Base-by-base conservation (phyloP, 2,329 filamentous ascomycete genomes). In the Cladobotryum mycophilum region DNA sequence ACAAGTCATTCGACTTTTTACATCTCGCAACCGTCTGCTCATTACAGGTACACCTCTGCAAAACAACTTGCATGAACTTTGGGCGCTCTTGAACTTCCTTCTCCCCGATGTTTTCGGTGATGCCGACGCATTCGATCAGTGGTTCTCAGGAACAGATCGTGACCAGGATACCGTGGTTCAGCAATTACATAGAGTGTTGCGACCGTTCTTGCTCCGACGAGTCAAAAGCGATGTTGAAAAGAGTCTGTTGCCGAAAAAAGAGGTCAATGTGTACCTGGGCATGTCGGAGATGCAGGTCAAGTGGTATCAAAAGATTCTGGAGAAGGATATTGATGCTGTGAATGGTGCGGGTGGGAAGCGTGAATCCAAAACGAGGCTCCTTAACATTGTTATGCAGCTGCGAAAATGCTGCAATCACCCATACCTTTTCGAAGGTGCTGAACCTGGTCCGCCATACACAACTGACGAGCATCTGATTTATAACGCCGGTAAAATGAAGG, bases 241-340 rank as follows among this genome's bases (percentile, higher is more conserved):
- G 79, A 97, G 92, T 64, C 75, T 99, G 55, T 72, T 97, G 47
- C 93, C 93, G 2, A 99, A 99, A 77, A 96, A 97, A 69, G 93
- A 99, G 68, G 75, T 97, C 63, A 99, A 99, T 58, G 72, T 99
- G 25, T 99, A 97, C 65, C 86, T 99, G 58, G 93, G 92, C 58
- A 96, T 99, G 92, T 91, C 93, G 1, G 91, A 96, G 52, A 99
- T 99, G 93, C 93, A 99, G 68, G 82, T 96, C 59, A 95, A 93
- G 65, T 99, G 93, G 92, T 99, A 99, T 66, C 88, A 96, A 69
- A 97, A 96, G 74, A 99, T 99, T 60, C 76, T 99, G 3, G 93
- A 99, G 64, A 99, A 97, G 72, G 93, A 99, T 63, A 99, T 99
- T 55, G 93, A 99, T 68, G 93, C 93, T 13, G 92, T 99, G 62